Evolutionary conservation across 2,329 filamentous ascomycete species (phyloP).

Genomic region (Phialocephala sp.): DNA sequence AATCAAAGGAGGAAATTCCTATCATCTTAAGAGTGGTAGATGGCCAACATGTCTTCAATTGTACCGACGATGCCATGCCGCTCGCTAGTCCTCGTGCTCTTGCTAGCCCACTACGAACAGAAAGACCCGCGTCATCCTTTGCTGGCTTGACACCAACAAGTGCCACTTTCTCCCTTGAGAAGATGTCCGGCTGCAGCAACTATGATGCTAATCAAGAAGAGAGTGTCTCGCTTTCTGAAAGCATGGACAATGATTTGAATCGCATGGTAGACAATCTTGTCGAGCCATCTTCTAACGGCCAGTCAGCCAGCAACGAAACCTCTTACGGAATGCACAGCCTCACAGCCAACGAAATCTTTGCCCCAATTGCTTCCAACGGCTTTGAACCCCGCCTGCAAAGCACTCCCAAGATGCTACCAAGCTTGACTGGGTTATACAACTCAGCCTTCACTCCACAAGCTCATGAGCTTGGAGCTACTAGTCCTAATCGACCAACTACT

Average conservation of each 20-base stretch:
- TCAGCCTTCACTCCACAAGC: constrained; percentile 51
- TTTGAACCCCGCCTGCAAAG: constrained; percentile 43
- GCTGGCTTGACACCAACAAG: not conserved
- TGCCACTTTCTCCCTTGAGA: constrained; percentile 8
- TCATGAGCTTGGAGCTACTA: constrained; percentile 46
- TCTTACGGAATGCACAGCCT: constrained; percentile 62
- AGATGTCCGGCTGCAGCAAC: not conserved
- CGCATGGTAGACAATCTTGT: constrained; percentile 65
- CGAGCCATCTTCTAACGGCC: constrained; percentile 40
- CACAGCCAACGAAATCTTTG: constrained; percentile 51
- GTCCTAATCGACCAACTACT: constrained; percentile 44
- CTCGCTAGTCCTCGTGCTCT: constrained; percentile 45
- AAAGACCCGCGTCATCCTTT: not conserved
- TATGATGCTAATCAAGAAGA: constrained; percentile 16
- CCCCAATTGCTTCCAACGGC: constrained; percentile 45
- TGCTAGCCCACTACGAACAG: not conserved
- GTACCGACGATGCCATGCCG: constrained; percentile 57
- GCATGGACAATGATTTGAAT: constrained; percentile 55
- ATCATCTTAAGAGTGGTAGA: constrained; percentile 47
- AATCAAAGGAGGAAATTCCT: constrained; percentile 51
- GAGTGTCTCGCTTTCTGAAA: constrained; percentile 33
- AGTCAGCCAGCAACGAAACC: constrained; percentile 48
- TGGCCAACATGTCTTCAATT: constrained; percentile 52
- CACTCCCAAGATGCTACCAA: constrained; percentile 41
- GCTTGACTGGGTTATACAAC: constrained; percentile 51